These are phyloP conservation scores for Cenococcum geophilum DNA, from an alignment of 495 filamentous ascomycete species.

Conservation along the genomic window DNA sequence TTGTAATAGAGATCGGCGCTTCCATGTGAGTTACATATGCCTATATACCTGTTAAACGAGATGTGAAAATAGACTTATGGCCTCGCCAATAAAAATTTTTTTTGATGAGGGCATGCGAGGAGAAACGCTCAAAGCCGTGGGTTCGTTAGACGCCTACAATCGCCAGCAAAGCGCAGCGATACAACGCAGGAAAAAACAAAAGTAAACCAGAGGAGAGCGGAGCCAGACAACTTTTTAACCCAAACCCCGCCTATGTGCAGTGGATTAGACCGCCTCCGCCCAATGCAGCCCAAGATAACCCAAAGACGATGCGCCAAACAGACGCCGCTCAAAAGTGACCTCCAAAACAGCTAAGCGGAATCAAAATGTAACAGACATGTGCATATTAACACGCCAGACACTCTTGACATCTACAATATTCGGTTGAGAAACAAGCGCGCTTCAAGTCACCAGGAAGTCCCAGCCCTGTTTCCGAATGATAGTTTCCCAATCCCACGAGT, in stretches of 20 bases:
- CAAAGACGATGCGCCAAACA: not conserved
- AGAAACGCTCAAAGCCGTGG: slow-evolving; percentile 2
- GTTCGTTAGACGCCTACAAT: not conserved
- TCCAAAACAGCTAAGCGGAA: not conserved
- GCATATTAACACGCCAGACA: not conserved
- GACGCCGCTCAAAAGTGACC: not conserved
- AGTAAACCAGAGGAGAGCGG: not conserved
- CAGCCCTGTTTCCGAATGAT: slow-evolving; percentile 69
- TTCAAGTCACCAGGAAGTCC: slow-evolving; percentile 73
- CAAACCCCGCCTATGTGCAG: not conserved
- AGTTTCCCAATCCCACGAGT: slow-evolving; percentile 84
- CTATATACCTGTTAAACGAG: not conserved
- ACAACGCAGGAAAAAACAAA: not conserved
- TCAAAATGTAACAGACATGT: not conserved
- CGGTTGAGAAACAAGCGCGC: not conserved
- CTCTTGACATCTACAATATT: not conserved
- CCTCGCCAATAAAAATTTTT: too few relatives aligned
- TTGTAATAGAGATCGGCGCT: not conserved
- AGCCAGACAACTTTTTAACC: slow-evolving; percentile 5
- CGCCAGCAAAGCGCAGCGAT: not conserved
- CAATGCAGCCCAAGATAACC: not conserved
- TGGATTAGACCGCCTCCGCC: not conserved
- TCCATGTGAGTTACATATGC: not conserved
- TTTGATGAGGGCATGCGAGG: not conserved
- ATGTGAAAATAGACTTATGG: too few relatives aligned